These are phyloP conservation scores for Termitomyces sp. DNA, from an alignment of 768 basidiomycete species.

Conservation along the genomic window DNA sequence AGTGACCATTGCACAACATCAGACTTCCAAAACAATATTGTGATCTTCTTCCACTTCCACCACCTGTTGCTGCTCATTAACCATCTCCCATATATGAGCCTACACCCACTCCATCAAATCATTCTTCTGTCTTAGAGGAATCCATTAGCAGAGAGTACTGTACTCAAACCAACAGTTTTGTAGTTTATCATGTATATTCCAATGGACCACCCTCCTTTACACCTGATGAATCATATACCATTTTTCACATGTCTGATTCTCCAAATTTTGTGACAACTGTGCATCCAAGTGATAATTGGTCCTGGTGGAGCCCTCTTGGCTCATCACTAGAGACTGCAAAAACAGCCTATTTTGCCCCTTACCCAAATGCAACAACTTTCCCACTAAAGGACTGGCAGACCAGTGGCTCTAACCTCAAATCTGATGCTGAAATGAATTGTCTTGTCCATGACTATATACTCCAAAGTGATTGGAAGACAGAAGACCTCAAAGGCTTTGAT, in stretches of 20 bases:
- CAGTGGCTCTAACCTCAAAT: conserved; percentile 12
- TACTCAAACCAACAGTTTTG: neutral
- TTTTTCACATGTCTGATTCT: neutral
- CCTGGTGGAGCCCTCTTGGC: neutral
- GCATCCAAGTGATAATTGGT: neutral
- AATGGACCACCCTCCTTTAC: conserved; percentile 1
- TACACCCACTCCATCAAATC: neutral
- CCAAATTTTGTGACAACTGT: neutral
- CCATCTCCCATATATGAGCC: too few relatives aligned
- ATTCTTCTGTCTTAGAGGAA: too few relatives aligned
- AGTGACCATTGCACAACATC: neutral
- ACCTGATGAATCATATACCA: conserved; percentile 1
- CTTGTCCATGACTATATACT: conserved; percentile 22
- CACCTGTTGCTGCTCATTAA: neutral
- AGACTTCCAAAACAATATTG: neutral
- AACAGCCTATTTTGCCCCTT: conserved; percentile 9
- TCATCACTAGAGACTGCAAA: neutral
- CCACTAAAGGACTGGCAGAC: conserved; percentile 21
- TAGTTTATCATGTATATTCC: conserved; percentile 2
- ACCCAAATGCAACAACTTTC: conserved; percentile 17
- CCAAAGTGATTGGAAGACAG: conserved; percentile 15
- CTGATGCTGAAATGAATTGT: conserved; percentile 14
- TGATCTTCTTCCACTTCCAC: conserved; percentile 2
- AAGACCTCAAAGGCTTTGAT: conserved; percentile 17
- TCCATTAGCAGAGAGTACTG: too few relatives aligned